Evolutionary conservation across 2,329 filamentous ascomycete species (phyloP), one percentile per base, ranked within the genome.

Genomic region (Penicillium rolfsii): DNA sequence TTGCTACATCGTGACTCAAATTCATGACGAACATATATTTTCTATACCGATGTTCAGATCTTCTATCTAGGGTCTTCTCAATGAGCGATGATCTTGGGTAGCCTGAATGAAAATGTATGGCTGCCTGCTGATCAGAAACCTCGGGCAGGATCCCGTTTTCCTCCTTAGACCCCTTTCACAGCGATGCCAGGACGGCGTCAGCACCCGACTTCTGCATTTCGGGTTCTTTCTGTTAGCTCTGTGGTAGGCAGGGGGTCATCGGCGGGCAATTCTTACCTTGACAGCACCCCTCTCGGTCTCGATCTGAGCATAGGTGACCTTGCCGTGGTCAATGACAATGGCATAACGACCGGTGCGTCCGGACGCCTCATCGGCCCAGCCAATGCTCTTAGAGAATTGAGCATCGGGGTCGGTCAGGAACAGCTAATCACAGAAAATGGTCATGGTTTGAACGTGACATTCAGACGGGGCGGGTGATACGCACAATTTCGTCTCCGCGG

Each of bases 261-360:
- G 7, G 19, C 1, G 35, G 52, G n/a, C 6, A 5, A 33, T 5
- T 3, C 66, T 54, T 60, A 76, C 74, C 71, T 82, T 67, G 14
- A 71, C 65, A 60, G 54, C 58, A 26, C 73, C 69, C 61, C 62
- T 69, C 66, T 73, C 83, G 55, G 77, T 79, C 80, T 96, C 91
- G 69, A 87, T 88, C 77, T 89, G 89, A 54, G 91, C 89, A 75
- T 96, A 95, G 67, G 81, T 81, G 67, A 96, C 84, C 82, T 91
- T 93, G 74, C 91, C 91, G 73, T 95, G 83, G 77, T 93, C 91
- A 67, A 96, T 81, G 64, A 93, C 82, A 74, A 96, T 85, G 64
- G 91, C 91, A 81, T 91, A 96, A 55, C 91, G 85, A 52, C 85
- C 87, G 59, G 90, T 92, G 62, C 91, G 85, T 69, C 90, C 89